phyloP scores from a whole-genome alignment of 495 filamentous ascomycete species.

The Hapsidospora chrysogenum region DNA sequence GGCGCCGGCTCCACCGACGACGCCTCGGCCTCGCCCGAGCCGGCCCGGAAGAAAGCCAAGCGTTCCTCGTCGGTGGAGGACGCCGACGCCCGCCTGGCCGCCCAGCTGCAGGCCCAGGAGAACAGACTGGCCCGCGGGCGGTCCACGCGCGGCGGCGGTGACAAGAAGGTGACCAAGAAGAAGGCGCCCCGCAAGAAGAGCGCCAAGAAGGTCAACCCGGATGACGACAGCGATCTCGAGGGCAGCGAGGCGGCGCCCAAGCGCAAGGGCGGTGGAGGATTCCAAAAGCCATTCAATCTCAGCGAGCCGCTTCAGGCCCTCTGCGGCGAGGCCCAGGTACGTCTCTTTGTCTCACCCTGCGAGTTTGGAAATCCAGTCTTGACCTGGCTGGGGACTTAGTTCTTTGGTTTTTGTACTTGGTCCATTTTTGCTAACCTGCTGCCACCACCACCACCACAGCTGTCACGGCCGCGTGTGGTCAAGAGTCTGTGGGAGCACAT shows the following conservation, averaged over 20 bases:
- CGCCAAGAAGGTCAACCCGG: constrained; percentile 52
- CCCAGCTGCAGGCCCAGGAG: constrained; percentile 80
- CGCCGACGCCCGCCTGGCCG: constrained; percentile 72
- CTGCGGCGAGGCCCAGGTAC: constrained; percentile 42
- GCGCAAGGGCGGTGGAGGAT: constrained; percentile 29
- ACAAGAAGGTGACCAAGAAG: constrained; percentile 44
- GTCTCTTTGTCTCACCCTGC: constrained; percentile 5
- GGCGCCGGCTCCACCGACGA: constrained; percentile 28
- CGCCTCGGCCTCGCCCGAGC: constrained; percentile 33
- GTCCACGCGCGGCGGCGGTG: constrained; percentile 47
- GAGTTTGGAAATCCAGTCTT: neutral
- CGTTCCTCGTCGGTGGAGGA: constrained; percentile 38
- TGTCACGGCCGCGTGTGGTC: constrained; percentile 86
- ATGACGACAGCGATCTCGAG: constrained; percentile 66
- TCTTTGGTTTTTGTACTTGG: too few species aligned
- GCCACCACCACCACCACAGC: constrained; percentile 21
- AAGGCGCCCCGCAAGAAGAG: constrained; percentile 46
- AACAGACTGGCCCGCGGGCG: constrained; percentile 49
- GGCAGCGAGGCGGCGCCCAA: constrained; percentile 32
- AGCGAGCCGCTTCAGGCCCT: constrained; percentile 31
- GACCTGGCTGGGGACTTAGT: too few species aligned
- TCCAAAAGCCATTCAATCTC: constrained; percentile 35
- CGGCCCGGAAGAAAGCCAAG: constrained; percentile 39
- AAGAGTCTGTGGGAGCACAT: constrained; percentile 94
- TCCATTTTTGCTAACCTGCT: constrained; percentile 9